Percentiles rank a stretch among this genome's conserved stretches.
Conservation (phyloP, 2,329 filamentous ascomycete genomes). For the Cladorrhinum sp. region DNA sequence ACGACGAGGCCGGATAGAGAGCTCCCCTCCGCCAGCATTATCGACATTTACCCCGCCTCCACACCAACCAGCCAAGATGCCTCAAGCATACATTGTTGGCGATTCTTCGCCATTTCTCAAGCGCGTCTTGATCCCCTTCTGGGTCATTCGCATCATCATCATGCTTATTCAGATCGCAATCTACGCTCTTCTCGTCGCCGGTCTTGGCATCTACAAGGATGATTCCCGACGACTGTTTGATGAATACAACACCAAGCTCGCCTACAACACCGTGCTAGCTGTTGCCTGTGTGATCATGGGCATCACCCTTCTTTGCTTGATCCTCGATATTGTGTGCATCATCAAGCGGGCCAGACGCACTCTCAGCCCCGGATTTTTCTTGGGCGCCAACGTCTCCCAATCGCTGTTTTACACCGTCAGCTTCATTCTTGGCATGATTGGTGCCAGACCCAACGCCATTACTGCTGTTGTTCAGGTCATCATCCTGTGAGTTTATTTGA, state of each 20-base stretch:
- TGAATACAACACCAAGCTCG: constrained; percentile 20
- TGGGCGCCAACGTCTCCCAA: constrained; percentile 32
- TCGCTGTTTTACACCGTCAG: constrained; percentile 29
- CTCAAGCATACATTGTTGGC: constrained; percentile 28
- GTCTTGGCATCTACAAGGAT: constrained; percentile 22
- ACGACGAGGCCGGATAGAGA: too few relatives aligned
- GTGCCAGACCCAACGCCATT: constrained; percentile 12
- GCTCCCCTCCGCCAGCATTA: too few relatives aligned
- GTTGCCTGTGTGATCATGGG: constrained; percentile 27
- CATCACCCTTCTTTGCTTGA: constrained; percentile 30
- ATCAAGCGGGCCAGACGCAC: constrained; percentile 33
- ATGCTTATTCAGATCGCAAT: constrained; percentile 29
- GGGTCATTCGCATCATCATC: constrained; percentile 33
- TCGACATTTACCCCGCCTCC: background rate
- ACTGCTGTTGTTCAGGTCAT: constrained; percentile 26
- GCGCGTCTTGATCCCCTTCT: constrained; percentile 36
- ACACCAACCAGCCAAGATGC: constrained; percentile 21
- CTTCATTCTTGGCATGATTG: constrained; percentile 30
- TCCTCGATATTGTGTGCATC: constrained; percentile 34
- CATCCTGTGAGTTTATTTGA: constrained; percentile 28
- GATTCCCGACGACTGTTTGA: constrained; percentile 18
- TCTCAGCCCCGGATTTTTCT: constrained; percentile 33
- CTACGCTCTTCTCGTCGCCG: constrained; percentile 25
- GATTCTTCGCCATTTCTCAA: constrained; percentile 37
- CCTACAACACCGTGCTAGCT: constrained; percentile 22